Evolutionary conservation across 2,329 filamentous ascomycete genomes (phyloP).

Genomic region (Cryphonectria naterciae): DNA sequence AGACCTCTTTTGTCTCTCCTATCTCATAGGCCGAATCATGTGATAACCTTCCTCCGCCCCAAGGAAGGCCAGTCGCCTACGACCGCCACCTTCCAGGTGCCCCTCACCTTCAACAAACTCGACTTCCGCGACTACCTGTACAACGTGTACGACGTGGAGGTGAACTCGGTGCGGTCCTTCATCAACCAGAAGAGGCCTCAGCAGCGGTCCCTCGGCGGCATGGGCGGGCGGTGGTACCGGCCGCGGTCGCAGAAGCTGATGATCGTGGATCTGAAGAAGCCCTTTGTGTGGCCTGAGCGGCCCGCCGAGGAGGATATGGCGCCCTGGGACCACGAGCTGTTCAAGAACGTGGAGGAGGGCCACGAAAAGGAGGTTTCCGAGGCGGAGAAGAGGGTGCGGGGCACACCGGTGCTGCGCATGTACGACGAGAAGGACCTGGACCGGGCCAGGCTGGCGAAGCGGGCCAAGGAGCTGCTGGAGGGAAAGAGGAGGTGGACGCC

Average conservation of each 20-base stretch:
- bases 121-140: slow-evolving; percentile 94
- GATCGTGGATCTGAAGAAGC: slow-evolving; percentile 85
- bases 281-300: slow-evolving; percentile 83
- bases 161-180: slow-evolving; percentile 75
- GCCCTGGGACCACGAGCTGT: slow-evolving; percentile 68
- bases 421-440: slow-evolving; percentile 42
- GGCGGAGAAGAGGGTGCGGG: slow-evolving; percentile 4
- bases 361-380: slow-evolving; percentile 41
- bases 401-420: slow-evolving; percentile 38
- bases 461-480: slow-evolving; percentile 66
- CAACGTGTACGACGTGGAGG: slow-evolving; percentile 79
- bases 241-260: slow-evolving; percentile 83
- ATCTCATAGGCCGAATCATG: slow-evolving; percentile 72
- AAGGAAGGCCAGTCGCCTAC: slow-evolving; percentile 73
- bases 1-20: neutral
- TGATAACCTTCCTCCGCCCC: slow-evolving; percentile 74
- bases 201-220: slow-evolving; percentile 54
- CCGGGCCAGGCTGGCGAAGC: slow-evolving; percentile 50
- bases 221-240: slow-evolving; percentile 65
- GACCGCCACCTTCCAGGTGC: slow-evolving; percentile 88
- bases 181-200: slow-evolving; percentile 69
- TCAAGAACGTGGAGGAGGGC: slow-evolving; percentile 55
- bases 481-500: slow-evolving; percentile 66
- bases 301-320: slow-evolving; percentile 59
- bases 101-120: slow-evolving; percentile 92